Evolutionary conservation across 2,329 filamentous ascomycete species (phyloP), one percentile per base, ranked within the genome.

Genomic region (Arachnomyces sp.): DNA sequence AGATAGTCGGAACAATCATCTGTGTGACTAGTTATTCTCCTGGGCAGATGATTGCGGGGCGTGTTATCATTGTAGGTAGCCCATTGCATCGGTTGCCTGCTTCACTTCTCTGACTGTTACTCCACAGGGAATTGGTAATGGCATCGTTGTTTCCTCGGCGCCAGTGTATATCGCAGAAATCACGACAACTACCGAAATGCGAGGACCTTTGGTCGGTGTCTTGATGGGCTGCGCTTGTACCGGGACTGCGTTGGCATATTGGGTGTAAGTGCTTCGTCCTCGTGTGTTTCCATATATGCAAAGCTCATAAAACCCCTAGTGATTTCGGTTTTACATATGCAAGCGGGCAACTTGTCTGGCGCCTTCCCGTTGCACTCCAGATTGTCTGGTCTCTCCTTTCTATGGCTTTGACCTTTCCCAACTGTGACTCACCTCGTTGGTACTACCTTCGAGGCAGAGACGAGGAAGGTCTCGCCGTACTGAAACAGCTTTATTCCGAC

Each of bases 131-230:
- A 47, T 60, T 42, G 57, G 54, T 21, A 61, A 60, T 44, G 57
- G 57, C 21, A 53, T 59, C 35, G 51, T 55, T 31, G 53, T 53
- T 6, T 51, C 54, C 7, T 52, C 51, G 34, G 51, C 52, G 8
- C 57, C 57, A 4, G 52, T 54, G 7, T 59, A 56, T 31, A 46
- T 60, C 31, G 55, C 56, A 1, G 57, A 61, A 39, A 61, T 55
- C 14, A 51, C 57, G 3, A 49, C 51, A 25, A 47, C 46, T 7
- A 48, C 49, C 21, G 47, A 47, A 5, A 47, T 55, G 31, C 52
- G 57, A 9, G 56, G 57, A 12, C 52, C 50, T 12, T 48, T 51
- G 9, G 51, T 60, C 36, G 54, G 54, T 32, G 48, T 54, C 34
- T 52, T 59, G 35, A 57, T 60, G 42, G 48, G 49, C 16, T 52